phyloP scores from a whole-genome alignment of 2,329 filamentous ascomycete genomes.

The Pseudogymnoascus sp. region DNA sequence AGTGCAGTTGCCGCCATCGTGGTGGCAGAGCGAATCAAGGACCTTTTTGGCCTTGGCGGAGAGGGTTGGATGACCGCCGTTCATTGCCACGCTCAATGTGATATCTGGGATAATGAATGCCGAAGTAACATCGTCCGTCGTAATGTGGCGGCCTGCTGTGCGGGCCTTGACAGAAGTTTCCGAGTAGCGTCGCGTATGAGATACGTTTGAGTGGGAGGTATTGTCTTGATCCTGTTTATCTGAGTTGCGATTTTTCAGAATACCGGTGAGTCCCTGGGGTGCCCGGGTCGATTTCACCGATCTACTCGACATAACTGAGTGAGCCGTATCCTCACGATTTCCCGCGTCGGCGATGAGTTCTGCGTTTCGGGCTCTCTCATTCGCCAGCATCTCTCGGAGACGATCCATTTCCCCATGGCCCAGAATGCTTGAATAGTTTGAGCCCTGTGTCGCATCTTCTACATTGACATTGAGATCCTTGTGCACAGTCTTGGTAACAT shows the following conservation, averaged over 20 bases:
- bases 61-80: slow-evolving; percentile 36
- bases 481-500: slow-evolving; percentile 11
- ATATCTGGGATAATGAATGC: slow-evolving; percentile 53
- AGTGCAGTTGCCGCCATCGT: slow-evolving; percentile 50
- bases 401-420: slow-evolving; percentile 12
- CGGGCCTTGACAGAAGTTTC: slow-evolving; percentile 26
- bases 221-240: neutral
- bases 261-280: slow-evolving; percentile 3
- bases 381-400: slow-evolving; percentile 11
- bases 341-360: neutral
- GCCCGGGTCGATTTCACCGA: neutral
- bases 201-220: slow-evolving; percentile 10
- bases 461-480: slow-evolving; percentile 10
- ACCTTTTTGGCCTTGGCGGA: slow-evolving; percentile 46
- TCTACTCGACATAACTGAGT: neutral
- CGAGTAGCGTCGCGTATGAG: slow-evolving; percentile 20
- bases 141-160: slow-evolving; percentile 27
- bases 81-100: slow-evolving; percentile 39
- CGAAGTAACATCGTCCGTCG: slow-evolving; percentile 50
- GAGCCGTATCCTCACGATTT: neutral
- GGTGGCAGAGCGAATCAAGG: slow-evolving; percentile 46
- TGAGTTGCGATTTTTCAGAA: slow-evolving; percentile 11
- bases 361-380: slow-evolving; percentile 9
- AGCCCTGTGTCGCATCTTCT: slow-evolving; percentile 5
- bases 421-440: slow-evolving; percentile 11